Evolutionary conservation across 1,284 basidiomycete species (phyloP).

Genomic region (Ceratobasidium sp.): DNA sequence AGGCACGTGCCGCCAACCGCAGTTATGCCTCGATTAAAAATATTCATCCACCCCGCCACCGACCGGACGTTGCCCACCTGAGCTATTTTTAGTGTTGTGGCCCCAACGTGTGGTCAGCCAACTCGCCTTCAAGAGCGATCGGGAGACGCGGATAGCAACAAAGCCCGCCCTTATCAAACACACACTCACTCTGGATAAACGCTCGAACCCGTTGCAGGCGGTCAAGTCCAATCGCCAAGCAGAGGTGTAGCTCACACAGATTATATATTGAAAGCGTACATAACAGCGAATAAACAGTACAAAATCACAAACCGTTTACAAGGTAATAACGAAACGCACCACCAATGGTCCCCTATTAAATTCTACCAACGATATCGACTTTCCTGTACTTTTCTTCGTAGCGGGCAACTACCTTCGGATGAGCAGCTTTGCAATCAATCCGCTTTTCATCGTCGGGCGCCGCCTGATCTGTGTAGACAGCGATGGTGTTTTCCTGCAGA

Average conservation of each 20-base stretch:
- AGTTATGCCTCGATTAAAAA: conserved; percentile 31
- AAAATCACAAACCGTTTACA: conserved; percentile 14
- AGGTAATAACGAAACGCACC: conserved; percentile 37
- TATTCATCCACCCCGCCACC: neutral
- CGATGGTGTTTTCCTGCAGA: conserved; percentile 72
- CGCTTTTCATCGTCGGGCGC: conserved; percentile 57
- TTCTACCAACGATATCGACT: conserved; percentile 59
- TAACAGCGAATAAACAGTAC: conserved; percentile 32
- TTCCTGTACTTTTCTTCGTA: conserved; percentile 79
- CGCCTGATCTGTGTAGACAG: conserved; percentile 58
- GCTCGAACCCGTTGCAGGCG: too few species aligned
- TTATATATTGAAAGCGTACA: conserved; percentile 33
- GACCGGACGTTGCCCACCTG: neutral
- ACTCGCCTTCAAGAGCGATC: too few species aligned
- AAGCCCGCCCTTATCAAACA: neutral
- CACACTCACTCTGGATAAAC: neutral
- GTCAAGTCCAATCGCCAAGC: too few species aligned
- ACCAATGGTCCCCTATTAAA: conserved; percentile 54
- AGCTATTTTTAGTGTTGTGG: neutral
- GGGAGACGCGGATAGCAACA: too few species aligned
- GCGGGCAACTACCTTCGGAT: conserved; percentile 60
- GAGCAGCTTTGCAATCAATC: conserved; percentile 69
- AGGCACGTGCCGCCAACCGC: conserved; percentile 35
- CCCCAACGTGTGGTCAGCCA: too few species aligned
- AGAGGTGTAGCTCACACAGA: neutral